A percentile compares a stretch with the other conserved stretches of the same genome.
Conservation (phyloP, 2,329 filamentous ascomycete genomes). For the Albifimbria verrucaria region DNA sequence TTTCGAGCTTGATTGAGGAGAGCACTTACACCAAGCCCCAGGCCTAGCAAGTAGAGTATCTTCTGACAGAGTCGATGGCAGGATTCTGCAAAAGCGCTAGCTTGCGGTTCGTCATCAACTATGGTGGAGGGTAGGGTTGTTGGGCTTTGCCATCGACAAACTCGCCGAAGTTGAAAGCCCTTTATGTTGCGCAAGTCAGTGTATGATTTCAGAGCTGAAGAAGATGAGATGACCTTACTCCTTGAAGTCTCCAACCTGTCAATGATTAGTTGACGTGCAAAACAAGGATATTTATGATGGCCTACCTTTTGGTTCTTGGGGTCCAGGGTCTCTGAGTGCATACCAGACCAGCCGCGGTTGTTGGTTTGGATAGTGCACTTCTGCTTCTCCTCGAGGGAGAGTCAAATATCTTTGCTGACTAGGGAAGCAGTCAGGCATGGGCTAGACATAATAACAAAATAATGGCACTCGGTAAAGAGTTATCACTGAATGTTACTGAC, state of each 20-base stretch:
- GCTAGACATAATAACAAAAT: slow-evolving; percentile 2
- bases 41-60: slow-evolving; percentile 73
- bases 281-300: slow-evolving; percentile 2
- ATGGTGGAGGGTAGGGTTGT: slow-evolving; percentile 74
- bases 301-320: slow-evolving; percentile 73
- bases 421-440: neutral
- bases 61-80: slow-evolving; percentile 72
- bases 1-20: slow-evolving; percentile 3
- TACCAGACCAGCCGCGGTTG: slow-evolving; percentile 85
- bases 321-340: slow-evolving; percentile 86
- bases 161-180: slow-evolving; percentile 88
- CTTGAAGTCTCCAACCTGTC: slow-evolving; percentile 78
- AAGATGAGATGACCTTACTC: too few species aligned
- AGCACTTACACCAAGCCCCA: slow-evolving; percentile 63
- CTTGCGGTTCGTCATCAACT: slow-evolving; percentile 51
- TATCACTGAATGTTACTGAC: slow-evolving; percentile 43
- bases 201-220: neutral
- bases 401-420: slow-evolving; percentile 69
- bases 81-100: slow-evolving; percentile 63
- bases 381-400: slow-evolving; percentile 70
- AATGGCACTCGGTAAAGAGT: neutral
- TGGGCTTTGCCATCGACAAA: slow-evolving; percentile 66
- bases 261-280: neutral
- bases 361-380: slow-evolving; percentile 71
- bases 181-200: slow-evolving; percentile 28